Percentiles rank a stretch among this genome's conserved stretches.
phyloP scores from a whole-genome alignment of 495 filamentous ascomycete species.

The Cryomyces antarcticus region DNA sequence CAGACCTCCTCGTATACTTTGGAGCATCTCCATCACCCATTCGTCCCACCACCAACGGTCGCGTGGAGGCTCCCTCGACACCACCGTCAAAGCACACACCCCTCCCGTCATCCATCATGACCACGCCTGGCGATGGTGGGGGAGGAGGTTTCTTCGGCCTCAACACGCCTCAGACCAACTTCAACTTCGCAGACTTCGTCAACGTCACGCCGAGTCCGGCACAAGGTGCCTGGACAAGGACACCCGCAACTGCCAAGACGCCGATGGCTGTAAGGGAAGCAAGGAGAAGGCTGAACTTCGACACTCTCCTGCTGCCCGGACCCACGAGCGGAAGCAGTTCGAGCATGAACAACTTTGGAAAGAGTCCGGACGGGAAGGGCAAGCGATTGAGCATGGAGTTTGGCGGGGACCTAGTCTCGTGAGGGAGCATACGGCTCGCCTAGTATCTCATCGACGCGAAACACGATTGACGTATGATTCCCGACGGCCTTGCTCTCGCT shows the following conservation, averaged over 20 bases:
- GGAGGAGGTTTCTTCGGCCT: constrained; percentile 33
- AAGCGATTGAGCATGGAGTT: constrained; percentile 30
- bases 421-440: constrained; percentile 1
- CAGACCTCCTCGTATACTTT: constrained; percentile 77
- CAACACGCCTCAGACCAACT: constrained; percentile 42
- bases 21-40: constrained; percentile 84
- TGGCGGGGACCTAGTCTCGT: constrained; percentile 32
- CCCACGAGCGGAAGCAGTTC: constrained; percentile 8
- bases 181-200: constrained; percentile 93
- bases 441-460: not conserved
- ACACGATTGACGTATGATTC: too few relatives aligned
- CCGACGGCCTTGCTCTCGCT: too few relatives aligned
- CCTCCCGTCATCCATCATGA: constrained; percentile 73
- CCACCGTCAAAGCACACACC: constrained; percentile 62
- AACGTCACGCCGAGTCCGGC: constrained; percentile 93
- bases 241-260: constrained; percentile 32
- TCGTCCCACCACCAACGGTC: constrained; percentile 23
- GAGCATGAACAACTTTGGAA: constrained; percentile 13
- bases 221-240: constrained; percentile 37
- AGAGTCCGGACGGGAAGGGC: constrained; percentile 6
- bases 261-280: constrained; percentile 34
- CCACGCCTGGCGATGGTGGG: constrained; percentile 45
- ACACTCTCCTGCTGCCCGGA: constrained; percentile 35
- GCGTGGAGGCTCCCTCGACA: constrained; percentile 57
- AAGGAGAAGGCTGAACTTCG: constrained; percentile 46